phyloP scores from a whole-genome alignment of 805 yeast genomes.

The Saturnispora diversa region DNA sequence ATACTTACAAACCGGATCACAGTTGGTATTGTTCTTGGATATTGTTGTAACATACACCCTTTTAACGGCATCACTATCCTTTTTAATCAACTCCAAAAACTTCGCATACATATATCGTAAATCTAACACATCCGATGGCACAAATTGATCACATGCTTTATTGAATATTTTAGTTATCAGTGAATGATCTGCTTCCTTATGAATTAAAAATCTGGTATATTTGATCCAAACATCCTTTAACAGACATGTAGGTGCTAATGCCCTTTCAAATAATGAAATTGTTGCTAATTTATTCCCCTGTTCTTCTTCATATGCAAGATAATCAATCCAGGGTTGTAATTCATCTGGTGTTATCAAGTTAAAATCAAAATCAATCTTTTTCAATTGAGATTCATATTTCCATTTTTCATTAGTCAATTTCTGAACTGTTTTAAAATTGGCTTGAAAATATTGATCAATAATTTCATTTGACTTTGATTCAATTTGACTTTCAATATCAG shows the following conservation, averaged over 20 bases:
- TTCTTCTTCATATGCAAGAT: conserved; percentile 42
- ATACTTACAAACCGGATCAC: conserved; percentile 11
- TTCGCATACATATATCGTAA: conserved; percentile 27
- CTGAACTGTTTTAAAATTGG: conserved; percentile 41
- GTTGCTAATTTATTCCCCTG: conserved; percentile 25
- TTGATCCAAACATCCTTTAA: conserved; percentile 60
- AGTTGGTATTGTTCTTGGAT: conserved; percentile 7
- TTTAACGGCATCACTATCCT: conserved; percentile 18
- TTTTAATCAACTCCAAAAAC: conserved; percentile 18
- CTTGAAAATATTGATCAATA: conserved; percentile 37
- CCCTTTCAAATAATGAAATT: conserved; percentile 56
- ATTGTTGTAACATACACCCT: conserved; percentile 19
- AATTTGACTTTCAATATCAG: conserved; percentile 4
- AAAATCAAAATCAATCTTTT: conserved; percentile 50
- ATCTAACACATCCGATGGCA: conserved; percentile 24
- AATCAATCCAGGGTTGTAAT: conserved; percentile 49
- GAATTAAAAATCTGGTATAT: conserved; percentile 48
- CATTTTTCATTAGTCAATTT: conserved; percentile 50
- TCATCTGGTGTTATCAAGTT: conserved; percentile 37
- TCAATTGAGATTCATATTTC: conserved; percentile 61
- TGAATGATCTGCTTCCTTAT: conserved; percentile 27
- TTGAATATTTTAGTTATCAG: conserved; percentile 34
- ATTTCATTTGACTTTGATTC: conserved; percentile 20
- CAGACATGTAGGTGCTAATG: conserved; percentile 59
- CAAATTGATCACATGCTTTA: conserved; percentile 38